A percentile compares a stretch with the other conserved stretches of the same genome.
phyloP scores from a whole-genome alignment of 345 rosid genomes.

The Lumnitzera littorea region DNA sequence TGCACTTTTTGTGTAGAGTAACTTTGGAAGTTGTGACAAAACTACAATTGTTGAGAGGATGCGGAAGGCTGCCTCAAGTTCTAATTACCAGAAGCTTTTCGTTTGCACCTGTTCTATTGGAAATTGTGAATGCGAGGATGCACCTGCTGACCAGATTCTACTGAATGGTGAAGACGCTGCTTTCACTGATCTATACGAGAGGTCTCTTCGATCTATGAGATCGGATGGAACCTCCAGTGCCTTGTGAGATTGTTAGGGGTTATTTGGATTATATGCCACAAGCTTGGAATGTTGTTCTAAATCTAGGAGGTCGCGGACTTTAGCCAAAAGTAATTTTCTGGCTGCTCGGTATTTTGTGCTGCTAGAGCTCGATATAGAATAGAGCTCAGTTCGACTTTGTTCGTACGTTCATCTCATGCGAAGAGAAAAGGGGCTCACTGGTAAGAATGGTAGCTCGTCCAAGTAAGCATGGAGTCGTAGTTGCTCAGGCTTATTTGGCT shows the following conservation, averaged over 20 bases:
- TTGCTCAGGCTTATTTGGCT: too few relatives aligned
- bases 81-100: slow-evolving; percentile 79
- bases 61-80: slow-evolving; percentile 69
- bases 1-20: slow-evolving; percentile 91
- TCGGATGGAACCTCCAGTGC: slow-evolving; percentile 87
- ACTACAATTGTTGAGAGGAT: slow-evolving; percentile 54
- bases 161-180: slow-evolving; percentile 39
- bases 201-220: slow-evolving; percentile 68
- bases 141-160: slow-evolving; percentile 26
- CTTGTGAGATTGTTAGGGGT: slow-evolving; percentile 98
- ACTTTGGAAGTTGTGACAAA: slow-evolving; percentile 95
- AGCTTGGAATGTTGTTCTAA: slow-evolving; percentile 79
- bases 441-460: too few relatives aligned
- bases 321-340: too few relatives aligned
- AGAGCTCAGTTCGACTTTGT: too few relatives aligned
- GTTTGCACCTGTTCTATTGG: slow-evolving; percentile 91
- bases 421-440: too few relatives aligned
- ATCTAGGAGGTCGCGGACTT: too few relatives aligned
- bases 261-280: slow-evolving; percentile 88
- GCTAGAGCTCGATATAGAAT: too few relatives aligned
- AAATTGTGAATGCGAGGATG: slow-evolving; percentile 29
- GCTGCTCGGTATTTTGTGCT: too few relatives aligned
- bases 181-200: slow-evolving; percentile 75
- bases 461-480: too few relatives aligned
- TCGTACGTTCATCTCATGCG: too few relatives aligned